These are phyloP conservation scores for Metschnikowia matae DNA, from an alignment of 805 yeast species.

Conservation along the genomic window DNA sequence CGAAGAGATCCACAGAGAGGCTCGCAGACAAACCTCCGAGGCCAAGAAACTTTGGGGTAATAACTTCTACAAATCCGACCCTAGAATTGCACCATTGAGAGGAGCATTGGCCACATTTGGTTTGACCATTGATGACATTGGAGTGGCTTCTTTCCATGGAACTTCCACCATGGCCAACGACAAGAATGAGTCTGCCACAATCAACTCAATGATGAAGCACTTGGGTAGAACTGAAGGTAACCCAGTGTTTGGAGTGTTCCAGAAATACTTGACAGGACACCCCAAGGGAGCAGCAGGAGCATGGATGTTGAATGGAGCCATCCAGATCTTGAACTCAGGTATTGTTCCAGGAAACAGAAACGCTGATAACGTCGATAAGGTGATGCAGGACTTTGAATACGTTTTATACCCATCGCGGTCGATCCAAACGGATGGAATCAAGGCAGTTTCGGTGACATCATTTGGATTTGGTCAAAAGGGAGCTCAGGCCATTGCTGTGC, in stretches of 20 bases:
- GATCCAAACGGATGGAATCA: constrained; percentile 92
- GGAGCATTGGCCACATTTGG: constrained; percentile 95
- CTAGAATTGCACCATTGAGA: constrained; percentile 93
- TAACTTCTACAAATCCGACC: constrained; percentile 84
- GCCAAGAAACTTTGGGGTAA: constrained; percentile 96
- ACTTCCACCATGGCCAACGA: constrained; percentile 98
- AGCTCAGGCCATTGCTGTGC: constrained; percentile 88
- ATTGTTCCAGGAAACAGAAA: constrained; percentile 98
- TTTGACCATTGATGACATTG: constrained; percentile 89
- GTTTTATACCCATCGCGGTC: constrained; percentile 93
- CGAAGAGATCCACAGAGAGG: constrained; percentile 82
- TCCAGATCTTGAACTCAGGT: constrained; percentile 89
- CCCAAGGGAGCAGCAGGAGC: constrained; percentile 99
- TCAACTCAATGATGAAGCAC: constrained; percentile 89
- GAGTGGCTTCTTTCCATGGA: constrained; percentile 98
- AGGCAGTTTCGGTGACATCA: constrained; percentile 95
- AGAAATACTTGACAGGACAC: constrained; percentile 98
- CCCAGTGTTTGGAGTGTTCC: constrained; percentile 97
- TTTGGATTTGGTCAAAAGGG: constrained; percentile 99
- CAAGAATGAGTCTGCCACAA: constrained; percentile 92
- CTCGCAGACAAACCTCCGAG: constrained; percentile 75
- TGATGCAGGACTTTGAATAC: constrained; percentile 77
- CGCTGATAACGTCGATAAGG: constrained; percentile 91
- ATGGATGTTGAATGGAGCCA: constrained; percentile 99
- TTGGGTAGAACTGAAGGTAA: constrained; percentile 97